Evolutionary conservation across 2,329 filamentous ascomycete species (phyloP).

Genomic region (Scolecobasidium constrictum): DNA sequence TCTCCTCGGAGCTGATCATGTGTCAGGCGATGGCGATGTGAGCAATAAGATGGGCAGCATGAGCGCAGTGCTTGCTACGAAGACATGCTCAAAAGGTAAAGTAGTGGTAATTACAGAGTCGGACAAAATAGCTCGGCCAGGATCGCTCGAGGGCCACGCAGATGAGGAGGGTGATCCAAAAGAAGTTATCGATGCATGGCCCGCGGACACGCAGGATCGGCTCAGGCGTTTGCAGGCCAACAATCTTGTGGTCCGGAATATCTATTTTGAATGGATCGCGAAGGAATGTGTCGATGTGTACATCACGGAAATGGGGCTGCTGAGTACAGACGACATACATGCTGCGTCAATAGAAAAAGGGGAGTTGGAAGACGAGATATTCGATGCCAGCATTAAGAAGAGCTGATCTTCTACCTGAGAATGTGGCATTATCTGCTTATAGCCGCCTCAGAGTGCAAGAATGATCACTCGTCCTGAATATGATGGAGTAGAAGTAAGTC

Average conservation of each 20-base stretch:
- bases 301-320: slow-evolving; percentile 16
- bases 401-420: too few species aligned
- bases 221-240: slow-evolving; percentile 12
- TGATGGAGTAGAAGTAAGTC: too few species aligned
- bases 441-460: too few species aligned
- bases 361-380: neutral
- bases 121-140: slow-evolving; percentile 45
- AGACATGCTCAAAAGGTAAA: slow-evolving; percentile 33
- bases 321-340: neutral
- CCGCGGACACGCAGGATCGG: slow-evolving; percentile 9
- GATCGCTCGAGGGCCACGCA: slow-evolving; percentile 26
- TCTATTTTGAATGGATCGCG: slow-evolving; percentile 25
- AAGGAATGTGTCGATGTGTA: slow-evolving; percentile 19
- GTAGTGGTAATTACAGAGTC: slow-evolving; percentile 47
- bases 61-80: slow-evolving; percentile 45
- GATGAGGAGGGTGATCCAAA: slow-evolving; percentile 40
- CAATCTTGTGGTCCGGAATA: slow-evolving; percentile 27
- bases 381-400: neutral
- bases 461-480: too few species aligned
- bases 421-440: too few species aligned
- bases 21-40: slow-evolving; percentile 46
- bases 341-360: neutral
- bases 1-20: slow-evolving; percentile 53
- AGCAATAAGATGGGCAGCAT: slow-evolving; percentile 59
- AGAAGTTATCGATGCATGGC: slow-evolving; percentile 43